Conservation (phyloP, 139 green algal species). For the Penium margaritaceum region DNA sequence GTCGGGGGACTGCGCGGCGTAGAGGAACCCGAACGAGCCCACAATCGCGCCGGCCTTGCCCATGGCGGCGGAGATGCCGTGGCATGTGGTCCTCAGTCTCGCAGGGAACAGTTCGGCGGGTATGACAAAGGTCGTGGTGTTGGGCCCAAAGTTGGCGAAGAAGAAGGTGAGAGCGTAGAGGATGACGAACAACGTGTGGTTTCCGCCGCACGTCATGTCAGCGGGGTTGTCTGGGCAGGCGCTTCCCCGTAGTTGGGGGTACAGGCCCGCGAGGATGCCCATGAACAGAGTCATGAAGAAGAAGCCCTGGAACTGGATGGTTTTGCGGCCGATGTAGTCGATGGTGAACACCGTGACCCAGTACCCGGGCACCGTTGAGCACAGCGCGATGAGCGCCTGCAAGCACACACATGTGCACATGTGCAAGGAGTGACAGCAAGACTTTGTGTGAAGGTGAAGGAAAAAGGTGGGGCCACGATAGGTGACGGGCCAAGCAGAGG, state of each 20-base stretch:
- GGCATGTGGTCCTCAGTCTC: slow-evolving; percentile 44
- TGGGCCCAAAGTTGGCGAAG: slow-evolving; percentile 59
- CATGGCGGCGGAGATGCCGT: slow-evolving; percentile 48
- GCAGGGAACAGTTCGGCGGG: slow-evolving; percentile 50
- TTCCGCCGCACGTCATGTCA: slow-evolving; percentile 17
- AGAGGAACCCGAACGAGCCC: slow-evolving; percentile 49
- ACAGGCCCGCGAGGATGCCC: slow-evolving; percentile 32
- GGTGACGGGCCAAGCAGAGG: too few relatives aligned
- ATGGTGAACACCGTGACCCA: slow-evolving; percentile 42
- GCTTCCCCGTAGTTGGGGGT: background rate
- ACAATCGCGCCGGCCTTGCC: slow-evolving; percentile 54
- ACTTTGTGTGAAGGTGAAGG: background rate
- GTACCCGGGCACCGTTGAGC: slow-evolving; percentile 38
- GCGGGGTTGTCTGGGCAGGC: background rate
- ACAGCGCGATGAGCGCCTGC: slow-evolving; percentile 38
- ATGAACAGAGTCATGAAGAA: slow-evolving; percentile 53
- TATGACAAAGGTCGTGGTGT: slow-evolving; percentile 57
- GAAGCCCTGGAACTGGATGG: slow-evolving; percentile 52
- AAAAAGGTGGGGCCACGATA: background rate
- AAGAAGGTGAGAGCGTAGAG: slow-evolving; percentile 51
- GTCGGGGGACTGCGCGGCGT: slow-evolving; percentile 19
- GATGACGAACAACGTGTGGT: slow-evolving; percentile 23
- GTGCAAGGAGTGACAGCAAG: background rate
- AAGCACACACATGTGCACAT: background rate
- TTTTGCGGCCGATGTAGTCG: slow-evolving; percentile 44